Conservation (phyloP, 805 yeast species). For the Suhomyces sp. region DNA sequence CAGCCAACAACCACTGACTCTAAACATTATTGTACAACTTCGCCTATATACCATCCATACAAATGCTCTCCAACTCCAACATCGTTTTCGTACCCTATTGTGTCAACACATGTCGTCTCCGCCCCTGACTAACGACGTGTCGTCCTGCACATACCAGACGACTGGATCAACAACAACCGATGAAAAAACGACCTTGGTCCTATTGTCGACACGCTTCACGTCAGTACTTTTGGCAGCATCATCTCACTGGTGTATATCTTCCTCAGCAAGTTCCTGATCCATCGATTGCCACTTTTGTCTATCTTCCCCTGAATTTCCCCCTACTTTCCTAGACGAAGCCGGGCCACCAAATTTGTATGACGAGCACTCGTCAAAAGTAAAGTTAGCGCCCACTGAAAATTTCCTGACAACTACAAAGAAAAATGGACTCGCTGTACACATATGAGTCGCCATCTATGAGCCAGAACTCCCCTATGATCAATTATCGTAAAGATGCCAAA, state of each 20-base stretch:
- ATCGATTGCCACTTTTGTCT: neutral
- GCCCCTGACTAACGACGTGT: conserved; percentile 3
- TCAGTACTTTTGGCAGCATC: neutral
- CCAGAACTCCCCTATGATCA: conserved; percentile 41
- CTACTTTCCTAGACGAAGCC: neutral
- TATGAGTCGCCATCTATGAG: conserved; percentile 28
- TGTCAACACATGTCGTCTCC: neutral
- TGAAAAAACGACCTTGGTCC: conserved; percentile 2
- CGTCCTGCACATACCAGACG: conserved; percentile 6
- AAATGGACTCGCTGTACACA: conserved; percentile 15
- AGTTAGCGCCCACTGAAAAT: neutral
- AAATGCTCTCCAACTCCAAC: too few species aligned
- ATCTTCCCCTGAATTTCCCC: neutral
- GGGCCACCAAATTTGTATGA: neutral
- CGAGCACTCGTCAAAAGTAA: conserved; percentile 5
- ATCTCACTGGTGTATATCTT: neutral
- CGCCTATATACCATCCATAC: too few species aligned
- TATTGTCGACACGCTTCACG: neutral
- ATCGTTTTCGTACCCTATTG: neutral
- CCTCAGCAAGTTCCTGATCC: neutral
- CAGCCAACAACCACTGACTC: too few species aligned
- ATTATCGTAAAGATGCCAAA: conserved; percentile 63
- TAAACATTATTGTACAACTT: too few species aligned
- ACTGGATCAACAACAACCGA: conserved; percentile 2
- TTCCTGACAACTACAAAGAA: neutral